phyloP scores from a whole-genome alignment of 495 filamentous ascomycete genomes.

The Penicillium longicatenatum region DNA sequence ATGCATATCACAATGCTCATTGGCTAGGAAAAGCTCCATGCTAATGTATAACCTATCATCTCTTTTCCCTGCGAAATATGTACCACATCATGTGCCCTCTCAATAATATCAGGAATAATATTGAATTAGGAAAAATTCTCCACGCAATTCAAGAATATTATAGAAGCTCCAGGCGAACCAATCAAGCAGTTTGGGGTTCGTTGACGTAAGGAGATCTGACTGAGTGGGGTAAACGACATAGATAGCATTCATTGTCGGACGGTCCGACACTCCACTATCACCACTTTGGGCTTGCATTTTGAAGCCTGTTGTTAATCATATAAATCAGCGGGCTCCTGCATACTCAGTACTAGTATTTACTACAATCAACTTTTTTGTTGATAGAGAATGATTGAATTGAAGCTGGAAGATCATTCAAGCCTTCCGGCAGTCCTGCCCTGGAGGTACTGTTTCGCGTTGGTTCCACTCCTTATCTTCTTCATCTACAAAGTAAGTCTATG shows the following conservation, averaged over 20 bases:
- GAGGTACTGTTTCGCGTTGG: constrained; percentile 5
- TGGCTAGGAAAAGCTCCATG: too few species aligned
- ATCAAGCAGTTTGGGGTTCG: too few species aligned
- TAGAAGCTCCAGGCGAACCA: too few species aligned
- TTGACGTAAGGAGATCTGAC: background rate
- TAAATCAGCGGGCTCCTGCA: background rate
- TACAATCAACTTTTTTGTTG: background rate
- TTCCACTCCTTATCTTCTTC: constrained; percentile 16
- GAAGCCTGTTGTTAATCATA: background rate
- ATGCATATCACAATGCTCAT: too few species aligned
- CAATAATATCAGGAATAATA: background rate
- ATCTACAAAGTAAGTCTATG: constrained; percentile 18
- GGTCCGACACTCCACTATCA: constrained; percentile 10
- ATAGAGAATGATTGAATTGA: constrained; percentile 9
- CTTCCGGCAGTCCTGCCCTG: background rate
- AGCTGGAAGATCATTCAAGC: constrained; percentile 7
- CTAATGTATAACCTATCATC: too few species aligned
- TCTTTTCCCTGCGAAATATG: too few species aligned
- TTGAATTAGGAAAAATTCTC: background rate
- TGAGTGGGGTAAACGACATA: background rate
- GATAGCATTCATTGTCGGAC: constrained; percentile 12
- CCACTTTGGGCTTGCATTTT: background rate
- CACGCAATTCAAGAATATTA: too few species aligned
- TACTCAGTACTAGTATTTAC: background rate
- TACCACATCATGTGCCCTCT: background rate